Percentiles rank a stretch among this genome's conserved stretches.
These are phyloP conservation scores for Carpinus fangiana DNA, from an alignment of 306 rosid genomes.

Conservation along the genomic window DNA sequence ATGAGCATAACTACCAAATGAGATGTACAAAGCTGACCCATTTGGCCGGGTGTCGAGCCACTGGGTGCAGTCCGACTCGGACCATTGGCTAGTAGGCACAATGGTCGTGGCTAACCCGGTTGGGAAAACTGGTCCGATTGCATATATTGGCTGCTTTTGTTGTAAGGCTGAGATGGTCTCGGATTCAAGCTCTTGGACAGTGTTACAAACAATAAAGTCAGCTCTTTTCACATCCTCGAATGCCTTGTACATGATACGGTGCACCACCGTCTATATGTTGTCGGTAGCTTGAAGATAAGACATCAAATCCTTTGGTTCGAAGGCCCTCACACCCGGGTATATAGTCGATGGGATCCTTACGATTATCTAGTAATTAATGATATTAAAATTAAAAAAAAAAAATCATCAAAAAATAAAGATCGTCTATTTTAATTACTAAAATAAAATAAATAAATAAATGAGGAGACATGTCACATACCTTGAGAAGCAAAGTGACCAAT, in stretches of 20 bases:
- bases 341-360: slow-evolving; percentile 31
- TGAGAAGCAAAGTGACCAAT: slow-evolving; percentile 37
- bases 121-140: slow-evolving; percentile 23
- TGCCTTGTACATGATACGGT: slow-evolving; percentile 19
- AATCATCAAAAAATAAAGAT: background rate
- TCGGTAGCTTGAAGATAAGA: slow-evolving; percentile 21
- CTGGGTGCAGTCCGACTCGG: slow-evolving; percentile 5
- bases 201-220: slow-evolving; percentile 30
- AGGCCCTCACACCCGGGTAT: slow-evolving; percentile 35
- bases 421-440: too few species aligned
- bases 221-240: slow-evolving; percentile 22
- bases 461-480: background rate
- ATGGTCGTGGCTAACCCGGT: background rate
- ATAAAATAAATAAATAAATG: too few species aligned
- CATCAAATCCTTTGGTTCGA: slow-evolving; percentile 35
- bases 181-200: slow-evolving; percentile 37
- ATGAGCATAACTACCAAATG: slow-evolving; percentile 6
- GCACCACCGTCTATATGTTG: background rate
- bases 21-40: background rate
- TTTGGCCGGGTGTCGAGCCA: slow-evolving; percentile 5
- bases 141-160: slow-evolving; percentile 32
- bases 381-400: background rate
- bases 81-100: slow-evolving; percentile 8
- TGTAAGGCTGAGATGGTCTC: slow-evolving; percentile 30
- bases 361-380: slow-evolving; percentile 19